Conservation (phyloP, 768 basidiomycete species). For the Phylloporus arenicola region DNA sequence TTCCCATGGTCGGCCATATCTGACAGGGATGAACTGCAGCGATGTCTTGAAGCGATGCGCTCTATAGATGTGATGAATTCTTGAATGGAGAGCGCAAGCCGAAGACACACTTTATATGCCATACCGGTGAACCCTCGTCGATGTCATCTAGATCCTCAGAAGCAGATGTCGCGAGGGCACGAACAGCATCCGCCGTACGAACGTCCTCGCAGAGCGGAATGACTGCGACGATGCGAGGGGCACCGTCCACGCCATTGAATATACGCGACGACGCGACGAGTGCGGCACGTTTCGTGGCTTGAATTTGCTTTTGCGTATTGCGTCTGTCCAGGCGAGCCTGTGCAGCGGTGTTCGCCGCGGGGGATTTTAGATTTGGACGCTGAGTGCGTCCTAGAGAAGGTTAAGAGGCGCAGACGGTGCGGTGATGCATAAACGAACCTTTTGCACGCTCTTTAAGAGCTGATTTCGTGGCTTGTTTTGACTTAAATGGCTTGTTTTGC, state of each 20-base stretch:
- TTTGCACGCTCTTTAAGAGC: slow-evolving; percentile 80
- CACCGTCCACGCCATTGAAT: slow-evolving; percentile 71
- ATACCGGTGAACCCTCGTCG: slow-evolving; percentile 29
- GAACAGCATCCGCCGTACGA: slow-evolving; percentile 44
- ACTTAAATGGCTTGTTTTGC: slow-evolving; percentile 93
- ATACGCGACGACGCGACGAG: slow-evolving; percentile 69
- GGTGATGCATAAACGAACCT: slow-evolving; percentile 40
- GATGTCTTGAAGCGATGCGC: slow-evolving; percentile 88
- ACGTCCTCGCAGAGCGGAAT: slow-evolving; percentile 77
- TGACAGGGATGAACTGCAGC: slow-evolving; percentile 78
- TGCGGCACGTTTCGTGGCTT: slow-evolving; percentile 62
- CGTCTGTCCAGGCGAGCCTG: slow-evolving; percentile 75
- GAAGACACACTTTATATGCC: slow-evolving; percentile 58
- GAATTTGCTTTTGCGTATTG: slow-evolving; percentile 81
- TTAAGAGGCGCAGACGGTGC: neutral
- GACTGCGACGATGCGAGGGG: slow-evolving; percentile 82
- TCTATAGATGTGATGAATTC: slow-evolving; percentile 34
- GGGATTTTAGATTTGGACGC: slow-evolving; percentile 49
- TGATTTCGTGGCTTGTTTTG: slow-evolving; percentile 83
- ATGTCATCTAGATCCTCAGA: slow-evolving; percentile 37
- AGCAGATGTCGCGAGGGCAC: slow-evolving; percentile 54
- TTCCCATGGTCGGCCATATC: slow-evolving; percentile 65
- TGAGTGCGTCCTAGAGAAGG: slow-evolving; percentile 49
- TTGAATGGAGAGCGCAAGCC: neutral
- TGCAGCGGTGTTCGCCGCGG: slow-evolving; percentile 46